Evolutionary conservation across 2,329 filamentous ascomycete species (phyloP), one percentile per base, ranked within the genome.

Genomic region (Calonectria ilicicola): DNA sequence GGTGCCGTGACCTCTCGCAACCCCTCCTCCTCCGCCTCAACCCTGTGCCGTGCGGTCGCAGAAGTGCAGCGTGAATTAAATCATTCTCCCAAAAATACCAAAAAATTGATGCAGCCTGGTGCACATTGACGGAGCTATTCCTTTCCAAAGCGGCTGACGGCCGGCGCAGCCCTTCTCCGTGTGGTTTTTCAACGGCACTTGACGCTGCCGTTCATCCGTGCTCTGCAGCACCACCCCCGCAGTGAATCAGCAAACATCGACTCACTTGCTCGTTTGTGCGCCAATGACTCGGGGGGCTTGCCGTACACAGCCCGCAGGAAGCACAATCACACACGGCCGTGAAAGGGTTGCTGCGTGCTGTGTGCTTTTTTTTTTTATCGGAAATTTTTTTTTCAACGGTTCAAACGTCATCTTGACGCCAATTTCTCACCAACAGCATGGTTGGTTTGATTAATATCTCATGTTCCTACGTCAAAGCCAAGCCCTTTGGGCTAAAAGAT

Each of bases 161-260:
- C n/a, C 53, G 32, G 53, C 53, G 53, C 53, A 60, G 32, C 35
- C 21, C 21, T 26, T 6, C n/a, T n/a, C n/a, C n/a, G n/a, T 26
- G 32, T 26, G 53, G 32, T 35, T 40, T 35, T 40, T 60, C 29
- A 63, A 51, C 23, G 49, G 23, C 49, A 58, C 29, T 42, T 27
- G 19, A 35, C n/a, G 15, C 26, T 70, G 49, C 68, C 68, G 63
- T 60, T 29, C 51, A 66, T 29, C 68, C 62, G 68, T 53, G 42
- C 56, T 69, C 66, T 15, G 58, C 58, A 23, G 63, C 42, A 21
- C 9, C 46, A 29, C 23, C 46, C 62, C 62, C 68, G 60, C 67
- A 64, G 67, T 56, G 67, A 53, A 64, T 51, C 67, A 63, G 56
- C 67, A 56, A 58, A 53, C 67, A 70, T 65, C 42, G 62, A 62